Percentiles rank a stretch among this genome's conserved stretches.
Evolutionary conservation across 2,329 filamentous ascomycete genomes (phyloP).

Genomic region (Plenodomus lindquistii): DNA sequence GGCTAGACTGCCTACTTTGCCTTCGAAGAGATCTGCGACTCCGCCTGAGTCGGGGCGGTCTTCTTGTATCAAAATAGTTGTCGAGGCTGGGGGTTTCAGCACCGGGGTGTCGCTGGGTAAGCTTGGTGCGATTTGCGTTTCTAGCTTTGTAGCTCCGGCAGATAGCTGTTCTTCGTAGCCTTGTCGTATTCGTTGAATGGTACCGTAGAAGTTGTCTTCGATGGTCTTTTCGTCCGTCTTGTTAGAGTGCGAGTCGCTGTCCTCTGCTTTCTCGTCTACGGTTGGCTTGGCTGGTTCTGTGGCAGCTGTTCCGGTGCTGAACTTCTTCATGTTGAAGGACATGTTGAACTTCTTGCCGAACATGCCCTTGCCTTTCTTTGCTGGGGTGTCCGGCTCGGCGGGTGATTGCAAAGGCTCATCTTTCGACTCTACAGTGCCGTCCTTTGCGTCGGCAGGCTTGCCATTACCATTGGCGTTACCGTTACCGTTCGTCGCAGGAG

Average conservation of each 20-base stretch:
- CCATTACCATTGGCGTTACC: slow-evolving; percentile 35
- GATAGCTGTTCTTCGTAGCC: slow-evolving; percentile 71
- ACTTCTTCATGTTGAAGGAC: slow-evolving; percentile 82
- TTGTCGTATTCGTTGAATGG: slow-evolving; percentile 71
- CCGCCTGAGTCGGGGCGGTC: slow-evolving; percentile 65
- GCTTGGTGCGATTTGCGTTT: slow-evolving; percentile 69
- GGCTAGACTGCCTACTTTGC: slow-evolving; percentile 78
- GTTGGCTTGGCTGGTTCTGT: slow-evolving; percentile 71
- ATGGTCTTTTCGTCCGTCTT: slow-evolving; percentile 69
- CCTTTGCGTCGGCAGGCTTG: slow-evolving; percentile 29
- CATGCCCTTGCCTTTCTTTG: slow-evolving; percentile 62
- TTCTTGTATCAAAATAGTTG: slow-evolving; percentile 67
- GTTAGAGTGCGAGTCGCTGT: slow-evolving; percentile 63
- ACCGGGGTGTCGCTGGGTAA: slow-evolving; percentile 75
- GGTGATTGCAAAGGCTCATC: slow-evolving; percentile 42
- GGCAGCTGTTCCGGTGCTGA: slow-evolving; percentile 63
- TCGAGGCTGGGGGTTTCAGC: slow-evolving; percentile 69
- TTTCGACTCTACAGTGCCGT: slow-evolving; percentile 32
- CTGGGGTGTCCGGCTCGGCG: slow-evolving; percentile 45
- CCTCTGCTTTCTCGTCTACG: slow-evolving; percentile 72
- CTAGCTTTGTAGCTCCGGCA: slow-evolving; percentile 56
- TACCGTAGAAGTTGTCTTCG: slow-evolving; percentile 74
- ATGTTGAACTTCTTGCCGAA: slow-evolving; percentile 84
- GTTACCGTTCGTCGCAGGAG: slow-evolving; percentile 25
- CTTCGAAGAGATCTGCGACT: slow-evolving; percentile 84